Base-by-base conservation (phyloP, 345 rosid genomes). In the Acer campestre region DNA sequence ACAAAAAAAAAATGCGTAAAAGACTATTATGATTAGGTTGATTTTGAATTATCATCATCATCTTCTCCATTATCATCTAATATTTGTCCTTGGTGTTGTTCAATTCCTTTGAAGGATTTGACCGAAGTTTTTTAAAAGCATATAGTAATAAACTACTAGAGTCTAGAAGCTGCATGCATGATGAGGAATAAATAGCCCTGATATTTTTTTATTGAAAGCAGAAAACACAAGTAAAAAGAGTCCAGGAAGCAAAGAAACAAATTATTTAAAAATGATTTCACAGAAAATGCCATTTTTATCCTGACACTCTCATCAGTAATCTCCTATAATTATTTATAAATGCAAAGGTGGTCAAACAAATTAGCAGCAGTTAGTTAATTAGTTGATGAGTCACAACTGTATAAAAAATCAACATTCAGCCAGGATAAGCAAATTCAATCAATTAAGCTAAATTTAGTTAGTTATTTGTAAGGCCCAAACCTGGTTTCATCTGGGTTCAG, bases 31-130 rank as follows among this genome's bases (percentile, higher is more conserved):
- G 27, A 59, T 59, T 59, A 20, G 27, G 63, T 59, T 59, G 27
- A 10, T 59, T n/a, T 59, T 59, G 20, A 20, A 59, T 59, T 14
- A 42, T 10, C 1, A 53, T 53, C 58, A 13, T 20, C 11, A 59
- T 59, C 22, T 53, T 53, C 58, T 53, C 58, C 58, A 53, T 53
- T 16, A 59, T 20, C 63, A 20, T 13, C 63, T 59, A 20, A 20
- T 59, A 22, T 22, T 59, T 59, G 63, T 59, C 63, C 58, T 53
- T 53, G 58, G n/a, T 53, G 58, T 53, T 53, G 58, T 53, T 53
- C 18, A 53, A 53, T 53, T 53, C 20, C 58, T 10, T 16, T 53
- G n/a, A 4, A 53, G 58, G 58, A 53, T 53, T 53, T 53, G 58
- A 53, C n/a, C 7, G n/a, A 6, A 13, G 17, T 53, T 14, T 49